Evolutionary conservation across 2,329 filamentous ascomycete genomes (phyloP), one percentile per base, ranked within the genome.

Genomic region (Diplodia seriata): DNA sequence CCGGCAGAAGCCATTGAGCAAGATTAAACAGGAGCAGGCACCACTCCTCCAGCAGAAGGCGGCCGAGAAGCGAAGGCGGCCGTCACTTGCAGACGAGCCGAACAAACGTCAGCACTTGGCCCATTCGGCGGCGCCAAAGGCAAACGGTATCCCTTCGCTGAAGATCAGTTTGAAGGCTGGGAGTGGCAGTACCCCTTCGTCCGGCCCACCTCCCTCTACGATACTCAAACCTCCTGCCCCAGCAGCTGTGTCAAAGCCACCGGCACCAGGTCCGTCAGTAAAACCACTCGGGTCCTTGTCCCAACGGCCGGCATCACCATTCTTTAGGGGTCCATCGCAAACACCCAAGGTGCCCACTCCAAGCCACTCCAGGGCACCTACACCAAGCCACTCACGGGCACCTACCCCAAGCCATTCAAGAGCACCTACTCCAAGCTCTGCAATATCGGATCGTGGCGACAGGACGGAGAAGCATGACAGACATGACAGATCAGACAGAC

Each of bases 341-440:
- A 12, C 47, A 26, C 59, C 59, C 23, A 57, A 59, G 40, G 64
- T 63, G 11, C 64, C 64, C 2, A 67, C 64, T 4, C 64, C 64
- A 6, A 67, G 64, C 18, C 53, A 57, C n/a, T 38, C 36, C 9
- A 38, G 36, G 36, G 36, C 36, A 38, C 36, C 36, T 38, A 38
- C 36, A 3, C 36, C 36, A 38, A 38, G 36, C 36, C 36, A 38
- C 9, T 38, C 36, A 4, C 9, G 36, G 9, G 36, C 36, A 12
- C 36, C 36, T 12, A 38, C 36, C 3, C 36, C 36, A 38, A 38
- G 36, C 36, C 36, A 38, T 11, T 67, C 64, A 9, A 67, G 64
- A 50, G 64, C 64, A 38, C 53, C 64, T 59, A 67, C 64, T 53
- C 64, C 64, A 38, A 59, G 43, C 54, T 59, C 64, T 51, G n/a